Evolutionary conservation across 2,329 filamentous ascomycete species (phyloP).

Genomic region (Sclerotinia borealis): DNA sequence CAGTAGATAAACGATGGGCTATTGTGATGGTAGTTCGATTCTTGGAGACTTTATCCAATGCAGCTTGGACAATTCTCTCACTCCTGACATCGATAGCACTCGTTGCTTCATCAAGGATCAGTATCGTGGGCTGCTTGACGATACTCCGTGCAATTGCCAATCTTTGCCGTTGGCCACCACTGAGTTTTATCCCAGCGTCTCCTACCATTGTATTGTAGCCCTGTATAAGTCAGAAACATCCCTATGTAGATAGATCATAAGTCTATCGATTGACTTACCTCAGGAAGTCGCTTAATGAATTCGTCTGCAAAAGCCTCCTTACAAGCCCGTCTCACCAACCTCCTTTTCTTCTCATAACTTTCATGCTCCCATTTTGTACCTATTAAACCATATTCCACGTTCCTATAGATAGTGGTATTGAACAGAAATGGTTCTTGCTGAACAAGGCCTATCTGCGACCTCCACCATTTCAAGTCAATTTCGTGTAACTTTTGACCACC

Average conservation of each 20-base stretch:
- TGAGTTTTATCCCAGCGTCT: conserved; percentile 68
- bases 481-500: conserved; percentile 19
- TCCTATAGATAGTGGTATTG: conserved; percentile 40
- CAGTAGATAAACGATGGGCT: conserved; percentile 81
- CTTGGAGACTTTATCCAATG: conserved; percentile 72
- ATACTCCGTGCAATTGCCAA: conserved; percentile 57
- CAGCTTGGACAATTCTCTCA: conserved; percentile 82
- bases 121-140: conserved; percentile 49
- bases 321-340: conserved; percentile 39
- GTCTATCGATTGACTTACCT: conserved; percentile 27
- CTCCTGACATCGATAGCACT: conserved; percentile 73
- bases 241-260: background rate
- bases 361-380: conserved; percentile 20
- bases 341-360: conserved; percentile 14
- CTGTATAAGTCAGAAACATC: background rate
- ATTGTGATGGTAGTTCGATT: conserved; percentile 91
- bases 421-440: conserved; percentile 50
- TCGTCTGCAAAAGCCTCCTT: conserved; percentile 50
- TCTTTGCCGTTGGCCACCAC: conserved; percentile 74
- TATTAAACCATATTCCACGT: conserved; percentile 22
- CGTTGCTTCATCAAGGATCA: conserved; percentile 57
- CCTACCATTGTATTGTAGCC: conserved; percentile 70
- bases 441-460: conserved; percentile 45
- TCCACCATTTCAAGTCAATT: conserved; percentile 33
- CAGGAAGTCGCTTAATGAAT: conserved; percentile 46